Evolutionary conservation across 1,139 yeast species (phyloP), one percentile per base, ranked within the genome.

Genomic region (Suhomyces wounanorum): DNA sequence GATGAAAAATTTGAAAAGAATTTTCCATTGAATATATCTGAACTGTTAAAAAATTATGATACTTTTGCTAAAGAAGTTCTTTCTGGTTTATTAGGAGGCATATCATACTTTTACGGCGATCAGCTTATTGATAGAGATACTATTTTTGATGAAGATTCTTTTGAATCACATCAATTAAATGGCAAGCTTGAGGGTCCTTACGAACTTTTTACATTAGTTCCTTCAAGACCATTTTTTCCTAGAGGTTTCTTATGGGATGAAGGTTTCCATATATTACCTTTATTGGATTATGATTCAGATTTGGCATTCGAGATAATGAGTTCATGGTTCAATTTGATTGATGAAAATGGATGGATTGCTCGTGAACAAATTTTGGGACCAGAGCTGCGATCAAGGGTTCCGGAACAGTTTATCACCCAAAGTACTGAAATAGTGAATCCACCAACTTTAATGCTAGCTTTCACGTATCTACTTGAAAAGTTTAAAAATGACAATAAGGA

Each of bases 171-270:
- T 25, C 72, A 78, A 21, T 74, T 87, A 21, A 64, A 57, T 13
- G 87, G 91, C 0, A 55, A 64, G 23, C 64, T 69, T 4, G 94
- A 87, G 61, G 90, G 89, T 0, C 91, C 92, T 1, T 67, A 73
- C 56, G 89, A 86, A 56, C 69, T 95, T 37, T 89, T 91, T 60
- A 82, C 96, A 0, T 76, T 90, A 41, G 96, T 91, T 30, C 99
- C 99, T 1, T 89, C 97, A 44, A 78, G 99, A 51, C 91, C 97
- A 0, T 89, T 89, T 62, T 94, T 94, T 69, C 98, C 99, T 8
- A 79, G 99, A 56, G 99, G 99, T 0, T 94, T 94, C 63, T 89
- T 89, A 63, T 94, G 99, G 99, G 99, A 95, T 68, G 99, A 95
- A 70, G 99, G 99, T 0, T 94, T 94, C 69, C 97, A 94, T 66